Base-by-base conservation (phyloP, 2,329 filamentous ascomycete species). In the Xylaria sp. region DNA sequence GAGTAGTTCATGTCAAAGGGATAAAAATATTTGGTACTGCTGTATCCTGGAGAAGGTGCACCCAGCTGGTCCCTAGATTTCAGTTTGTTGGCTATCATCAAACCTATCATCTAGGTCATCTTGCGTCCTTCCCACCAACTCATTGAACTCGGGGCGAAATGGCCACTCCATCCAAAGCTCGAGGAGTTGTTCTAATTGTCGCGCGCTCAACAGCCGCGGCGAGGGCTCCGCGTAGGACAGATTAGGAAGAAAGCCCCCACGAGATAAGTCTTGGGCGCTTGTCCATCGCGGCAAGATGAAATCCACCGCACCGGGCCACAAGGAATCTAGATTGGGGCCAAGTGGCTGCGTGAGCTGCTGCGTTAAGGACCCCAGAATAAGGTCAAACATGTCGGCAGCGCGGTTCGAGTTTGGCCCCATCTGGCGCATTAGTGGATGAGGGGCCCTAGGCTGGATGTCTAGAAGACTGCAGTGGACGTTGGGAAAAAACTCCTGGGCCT, bases 111-210 rank as follows among this genome's bases (percentile, higher is more conserved):
- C 66, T 1, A 58, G 21, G 0, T 71, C 71, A 0, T 69, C 62
- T 0, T 73, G 66, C 1, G 57, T 60, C 3, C 81, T 76, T 4
- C 75, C 75, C n/a, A 86, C 74, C 54, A 87, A 73, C 60, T 84
- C 77, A 5, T 73, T 44, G 63, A 83, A 83, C 2, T 71, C 67
- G 1, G 86, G 87, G 2, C 76, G 74, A 66, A 90, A 90, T 0
- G 88, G 88, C 89, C 89, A 92, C 52, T 82, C 76, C 73, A 85
- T 79, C 81, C 86, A 91, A 0, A 83, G 81, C 65, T 84, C 78
- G 4, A 87, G 63, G 15, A 91, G 75, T 62, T 89, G 85, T 17
- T 79, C 72, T 72, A 87, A 79, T 78, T 90, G 87, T 13, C 71
- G 69, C 66, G 79, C 73, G 43, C 82, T 86, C 59, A 91, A 66